Evolutionary conservation across 1,284 basidiomycete species (phyloP).

Genomic region (Ganoderma multipileum): DNA sequence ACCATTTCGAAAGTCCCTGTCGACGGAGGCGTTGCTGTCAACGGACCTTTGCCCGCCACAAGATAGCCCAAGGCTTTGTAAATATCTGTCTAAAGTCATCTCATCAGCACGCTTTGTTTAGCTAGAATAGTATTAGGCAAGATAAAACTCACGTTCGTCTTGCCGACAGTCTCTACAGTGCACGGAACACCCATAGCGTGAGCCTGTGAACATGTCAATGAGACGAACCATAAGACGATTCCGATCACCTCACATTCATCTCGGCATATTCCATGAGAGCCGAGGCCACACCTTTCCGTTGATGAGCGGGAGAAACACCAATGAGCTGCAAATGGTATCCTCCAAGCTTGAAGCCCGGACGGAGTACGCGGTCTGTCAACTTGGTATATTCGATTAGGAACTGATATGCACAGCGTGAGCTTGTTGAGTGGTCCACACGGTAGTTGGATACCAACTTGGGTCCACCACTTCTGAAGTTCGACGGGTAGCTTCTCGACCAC

Average conservation of each 20-base stretch:
- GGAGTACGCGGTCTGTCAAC: conserved; percentile 21
- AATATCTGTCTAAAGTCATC: conserved; percentile 9
- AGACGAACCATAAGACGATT: not conserved
- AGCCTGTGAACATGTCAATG: conserved; percentile 14
- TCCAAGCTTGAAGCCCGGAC: conserved; percentile 29
- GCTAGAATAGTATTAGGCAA: not conserved
- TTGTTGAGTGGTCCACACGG: too few relatives aligned
- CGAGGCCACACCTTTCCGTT: conserved; percentile 26
- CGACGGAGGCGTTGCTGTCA: conserved; percentile 12
- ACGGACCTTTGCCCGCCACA: conserved; percentile 20
- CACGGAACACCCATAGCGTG: conserved; percentile 13
- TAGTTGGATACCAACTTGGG: conserved; percentile 5
- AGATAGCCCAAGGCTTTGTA: conserved; percentile 25
- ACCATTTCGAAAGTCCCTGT: conserved; percentile 20
- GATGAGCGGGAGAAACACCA: conserved; percentile 28
- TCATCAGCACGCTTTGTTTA: not conserved
- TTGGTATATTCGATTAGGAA: conserved; percentile 25
- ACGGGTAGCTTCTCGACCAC: conserved; percentile 16
- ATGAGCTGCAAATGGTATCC: conserved; percentile 34
- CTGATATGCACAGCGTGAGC: conserved; percentile 1
- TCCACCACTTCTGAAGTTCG: conserved; percentile 26
- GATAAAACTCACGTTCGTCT: conserved; percentile 15
- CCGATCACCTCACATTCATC: conserved; percentile 24
- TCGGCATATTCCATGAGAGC: conserved; percentile 24
- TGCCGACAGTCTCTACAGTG: conserved; percentile 22